Percentiles rank a stretch among this genome's conserved stretches.
Conservation (phyloP, 169 alveolate genomes). For the Babesia bovis region DNA sequence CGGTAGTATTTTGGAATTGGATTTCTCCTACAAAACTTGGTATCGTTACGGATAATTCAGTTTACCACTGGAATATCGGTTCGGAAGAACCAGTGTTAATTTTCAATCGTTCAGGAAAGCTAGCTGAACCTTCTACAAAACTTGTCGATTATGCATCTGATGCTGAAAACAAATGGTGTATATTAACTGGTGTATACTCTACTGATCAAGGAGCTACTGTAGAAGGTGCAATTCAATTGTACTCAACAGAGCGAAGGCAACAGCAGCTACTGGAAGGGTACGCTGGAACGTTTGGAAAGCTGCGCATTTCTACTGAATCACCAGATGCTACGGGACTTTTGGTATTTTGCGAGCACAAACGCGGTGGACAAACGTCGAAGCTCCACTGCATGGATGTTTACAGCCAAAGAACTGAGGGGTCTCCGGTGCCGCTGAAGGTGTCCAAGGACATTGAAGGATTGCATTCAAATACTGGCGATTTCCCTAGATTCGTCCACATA, state of each 20-base stretch:
- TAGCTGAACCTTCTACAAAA: slow-evolving; percentile 85
- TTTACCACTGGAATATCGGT: slow-evolving; percentile 90
- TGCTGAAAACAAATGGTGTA: slow-evolving; percentile 89
- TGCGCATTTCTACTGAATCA: slow-evolving; percentile 33
- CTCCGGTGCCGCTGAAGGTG: slow-evolving; percentile 68
- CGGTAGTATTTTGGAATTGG: slow-evolving; percentile 94
- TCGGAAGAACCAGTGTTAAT: slow-evolving; percentile 78
- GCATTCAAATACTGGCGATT: slow-evolving; percentile 66
- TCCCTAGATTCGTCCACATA: slow-evolving; percentile 78
- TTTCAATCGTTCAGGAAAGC: slow-evolving; percentile 87
- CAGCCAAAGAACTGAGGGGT: slow-evolving; percentile 64
- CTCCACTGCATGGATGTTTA: slow-evolving; percentile 92
- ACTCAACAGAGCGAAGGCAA: slow-evolving; percentile 87
- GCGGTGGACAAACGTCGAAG: slow-evolving; percentile 82
- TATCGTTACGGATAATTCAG: slow-evolving; percentile 87
- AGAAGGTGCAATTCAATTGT: slow-evolving; percentile 92
- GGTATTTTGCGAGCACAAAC: slow-evolving; percentile 92
- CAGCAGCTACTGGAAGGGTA: slow-evolving; percentile 94
- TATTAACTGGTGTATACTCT: slow-evolving; percentile 89
- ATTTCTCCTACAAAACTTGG: slow-evolving; percentile 87
- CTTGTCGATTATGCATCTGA: slow-evolving; percentile 90
- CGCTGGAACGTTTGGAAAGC: slow-evolving; percentile 90
- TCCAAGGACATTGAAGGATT: slow-evolving; percentile 61
- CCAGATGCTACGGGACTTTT: slow-evolving; percentile 68
- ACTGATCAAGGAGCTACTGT: slow-evolving; percentile 87